These are phyloP conservation scores for Phanerodontia chrysosporium DNA, from an alignment of 768 basidiomycete species.

Conservation along the genomic window DNA sequence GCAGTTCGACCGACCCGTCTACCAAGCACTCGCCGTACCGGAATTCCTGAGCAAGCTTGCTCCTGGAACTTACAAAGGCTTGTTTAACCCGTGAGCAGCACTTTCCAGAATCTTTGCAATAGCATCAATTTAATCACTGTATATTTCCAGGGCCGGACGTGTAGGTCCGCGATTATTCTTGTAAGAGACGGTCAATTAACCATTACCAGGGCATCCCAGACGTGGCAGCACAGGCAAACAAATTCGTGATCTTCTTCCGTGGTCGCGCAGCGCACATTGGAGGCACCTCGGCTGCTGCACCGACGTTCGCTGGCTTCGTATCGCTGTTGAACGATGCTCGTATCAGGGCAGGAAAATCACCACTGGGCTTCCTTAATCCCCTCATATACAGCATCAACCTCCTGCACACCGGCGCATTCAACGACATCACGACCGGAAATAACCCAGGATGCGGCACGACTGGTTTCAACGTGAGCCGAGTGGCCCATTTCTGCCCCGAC, in stretches of 20 bases:
- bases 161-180: not conserved
- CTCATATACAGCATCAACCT: conserved; percentile 26
- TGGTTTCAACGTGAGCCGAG: conserved; percentile 27
- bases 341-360: conserved; percentile 22
- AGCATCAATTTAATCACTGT: not conserved
- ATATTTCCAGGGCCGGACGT: not conserved
- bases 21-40: conserved; percentile 44
- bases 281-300: conserved; percentile 66
- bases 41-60: conserved; percentile 43
- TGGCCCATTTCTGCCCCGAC: not conserved
- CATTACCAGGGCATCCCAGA: conserved; percentile 57
- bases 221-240: conserved; percentile 54
- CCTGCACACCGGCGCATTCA: conserved; percentile 22
- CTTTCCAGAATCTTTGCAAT: conserved; percentile 3
- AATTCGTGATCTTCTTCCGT: conserved; percentile 44
- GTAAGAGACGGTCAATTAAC: no score
- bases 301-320: conserved; percentile 60
- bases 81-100: conserved; percentile 62
- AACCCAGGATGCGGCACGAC: conserved; percentile 35
- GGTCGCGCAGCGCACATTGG: conserved; percentile 38
- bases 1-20: conserved; percentile 51
- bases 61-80: conserved; percentile 47
- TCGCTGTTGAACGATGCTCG: conserved; percentile 46
- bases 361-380: conserved; percentile 37
- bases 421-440: conserved; percentile 33